Base-by-base conservation (phyloP, 2,329 filamentous ascomycete species). In the Ophiognomonia clavigignenti-juglandacearum region DNA sequence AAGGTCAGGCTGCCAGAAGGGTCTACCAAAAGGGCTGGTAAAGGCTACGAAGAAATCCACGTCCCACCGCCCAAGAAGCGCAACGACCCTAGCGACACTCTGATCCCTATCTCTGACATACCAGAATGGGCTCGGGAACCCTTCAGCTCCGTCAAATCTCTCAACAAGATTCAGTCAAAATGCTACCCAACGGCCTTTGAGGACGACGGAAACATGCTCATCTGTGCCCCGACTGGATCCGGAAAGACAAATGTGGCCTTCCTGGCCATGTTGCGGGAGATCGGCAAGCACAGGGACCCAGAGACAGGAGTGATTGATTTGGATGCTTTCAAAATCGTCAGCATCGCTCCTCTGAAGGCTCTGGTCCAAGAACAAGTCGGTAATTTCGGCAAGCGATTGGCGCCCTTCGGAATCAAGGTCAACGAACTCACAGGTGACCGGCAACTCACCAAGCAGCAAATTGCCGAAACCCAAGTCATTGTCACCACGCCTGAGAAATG, bases 241-340 rank as follows among this genome's bases (percentile, higher is more conserved):
- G 93, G 93, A 62, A 98, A 98, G 72, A 98, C 93, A 2, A 98
- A 98, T 61, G 93, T 98, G 43, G 92, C 92, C 35, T 97, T 98
- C 92, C 75, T 98, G 53, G 85, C 92, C 2, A 97, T 98, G 61
- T 77, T 98, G 32, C 88, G 92, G 53, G 95, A 98, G 64, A 90
- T 98, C 61, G 93, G 93, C 52, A 98, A 97, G 72, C 85, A 98
- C 62, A 82, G 92, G 48, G 85, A 98, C 59, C 81, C 87, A 0
- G 74, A 85, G 53, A 96, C 89, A 1, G 93, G 93, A n/a, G 86
- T 95, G 51, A 93, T 98, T 54, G 89, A 95, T 64, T 73, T 98
- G 8, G 93, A 98, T 60, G 83, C 91, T 36, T 98, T 98, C 75
- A 98, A 98, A 71, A 96, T 98, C 58, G 86, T 98, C 35, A 98